Conservation (phyloP, 1,284 basidiomycete genomes). For the Puccinia horiana region DNA sequence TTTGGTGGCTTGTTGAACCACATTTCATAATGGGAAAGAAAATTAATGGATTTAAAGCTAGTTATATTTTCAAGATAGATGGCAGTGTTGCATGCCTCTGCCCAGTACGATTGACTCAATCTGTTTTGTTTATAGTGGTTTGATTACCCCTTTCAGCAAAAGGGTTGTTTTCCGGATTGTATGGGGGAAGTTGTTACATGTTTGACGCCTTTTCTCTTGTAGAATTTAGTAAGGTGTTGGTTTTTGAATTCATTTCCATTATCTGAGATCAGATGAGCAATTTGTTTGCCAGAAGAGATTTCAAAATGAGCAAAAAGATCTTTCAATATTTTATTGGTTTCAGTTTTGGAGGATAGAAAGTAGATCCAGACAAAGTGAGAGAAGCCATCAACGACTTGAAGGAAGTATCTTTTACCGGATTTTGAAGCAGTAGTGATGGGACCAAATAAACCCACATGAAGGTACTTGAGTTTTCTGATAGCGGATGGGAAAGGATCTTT, state of each 20-base stretch:
- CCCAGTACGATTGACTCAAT: too few relatives aligned
- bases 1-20: not conserved
- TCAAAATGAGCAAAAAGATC: not conserved
- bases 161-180: constrained; percentile 28
- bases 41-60: not conserved
- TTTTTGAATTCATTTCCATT: constrained; percentile 34
- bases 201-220: not conserved
- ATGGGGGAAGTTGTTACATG: not conserved
- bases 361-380: not conserved
- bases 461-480: not conserved
- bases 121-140: constrained; percentile 12
- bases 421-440: not conserved
- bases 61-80: not conserved
- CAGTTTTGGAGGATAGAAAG: not conserved
- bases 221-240: not conserved
- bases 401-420: constrained; percentile 3
- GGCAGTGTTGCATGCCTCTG: not conserved
- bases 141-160: constrained; percentile 7
- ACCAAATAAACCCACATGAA: constrained; percentile 30
- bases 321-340: not conserved
- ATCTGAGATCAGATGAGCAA: constrained; percentile 1
- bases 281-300: not conserved
- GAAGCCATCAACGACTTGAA: constrained; percentile 16
- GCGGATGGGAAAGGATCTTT: not conserved
- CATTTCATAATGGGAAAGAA: not conserved